Conservation (phyloP, 176 grass and related monocot species). For the Triticum monococcum region DNA sequence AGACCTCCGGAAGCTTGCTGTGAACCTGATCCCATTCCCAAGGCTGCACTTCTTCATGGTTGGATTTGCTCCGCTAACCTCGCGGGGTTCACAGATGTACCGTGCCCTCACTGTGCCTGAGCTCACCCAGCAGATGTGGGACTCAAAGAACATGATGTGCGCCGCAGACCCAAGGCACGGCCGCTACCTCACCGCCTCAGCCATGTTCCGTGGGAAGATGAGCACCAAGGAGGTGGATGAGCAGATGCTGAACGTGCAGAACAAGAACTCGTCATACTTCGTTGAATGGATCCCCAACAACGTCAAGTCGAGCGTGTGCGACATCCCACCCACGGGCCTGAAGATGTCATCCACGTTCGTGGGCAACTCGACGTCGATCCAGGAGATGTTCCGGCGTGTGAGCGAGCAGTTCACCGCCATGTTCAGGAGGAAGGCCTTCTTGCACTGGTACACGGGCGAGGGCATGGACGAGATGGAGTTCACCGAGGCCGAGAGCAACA, state of each 20-base stretch:
- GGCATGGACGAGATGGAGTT: conserved; percentile 99
- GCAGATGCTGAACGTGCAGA: conserved; percentile 96
- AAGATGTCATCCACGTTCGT: conserved; percentile 81
- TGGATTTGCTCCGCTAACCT: conserved; percentile 86
- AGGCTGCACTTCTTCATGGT: conserved; percentile 93
- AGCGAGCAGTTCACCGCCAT: conserved; percentile 96
- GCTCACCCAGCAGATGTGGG: conserved; percentile 98
- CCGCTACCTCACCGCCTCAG: conserved; percentile 80
- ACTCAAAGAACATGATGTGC: conserved; percentile 99
- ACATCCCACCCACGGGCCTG: conserved; percentile 73
- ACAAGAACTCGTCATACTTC: conserved; percentile 96
- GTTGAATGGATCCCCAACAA: conserved; percentile 98
- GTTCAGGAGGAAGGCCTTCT: conserved; percentile 99
- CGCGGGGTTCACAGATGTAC: conserved; percentile 85
- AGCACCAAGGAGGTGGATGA: conserved; percentile 96
- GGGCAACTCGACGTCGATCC: conserved; percentile 67
- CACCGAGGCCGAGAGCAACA: conserved; percentile 84
- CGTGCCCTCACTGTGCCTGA: conserved; percentile 77
- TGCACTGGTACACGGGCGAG: conserved; percentile 96
- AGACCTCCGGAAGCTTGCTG: conserved; percentile 74
- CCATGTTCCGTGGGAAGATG: conserved; percentile 97
- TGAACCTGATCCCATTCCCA: conserved; percentile 85
- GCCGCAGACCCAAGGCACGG: conserved; percentile 86
- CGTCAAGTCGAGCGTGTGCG: conserved; percentile 82
- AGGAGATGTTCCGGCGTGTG: conserved; percentile 86